phyloP scores from a whole-genome alignment of 2,329 filamentous ascomycete species.

The Periconia macrospinosa region DNA sequence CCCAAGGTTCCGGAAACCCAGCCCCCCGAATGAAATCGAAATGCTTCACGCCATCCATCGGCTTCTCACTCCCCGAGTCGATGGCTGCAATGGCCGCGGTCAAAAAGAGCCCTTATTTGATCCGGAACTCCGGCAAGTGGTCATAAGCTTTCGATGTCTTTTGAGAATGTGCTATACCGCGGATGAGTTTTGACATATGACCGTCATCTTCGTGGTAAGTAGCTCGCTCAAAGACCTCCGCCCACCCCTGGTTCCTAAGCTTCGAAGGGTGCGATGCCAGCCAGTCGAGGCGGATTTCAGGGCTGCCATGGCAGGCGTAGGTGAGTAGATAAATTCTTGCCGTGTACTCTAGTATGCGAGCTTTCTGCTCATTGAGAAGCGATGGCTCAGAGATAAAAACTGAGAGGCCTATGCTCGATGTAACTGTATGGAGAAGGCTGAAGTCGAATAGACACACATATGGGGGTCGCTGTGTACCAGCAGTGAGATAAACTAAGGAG shows the following conservation, averaged over 20 bases:
- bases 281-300: conserved; percentile 4
- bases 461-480: conserved; percentile 2
- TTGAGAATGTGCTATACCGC: not conserved
- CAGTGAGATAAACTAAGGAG: not conserved
- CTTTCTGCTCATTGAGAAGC: conserved; percentile 7
- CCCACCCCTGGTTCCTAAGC: not conserved
- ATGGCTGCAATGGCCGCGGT: conserved; percentile 2
- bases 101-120: conserved; percentile 8
- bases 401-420: conserved; percentile 1
- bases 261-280: not conserved
- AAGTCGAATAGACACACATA: conserved; percentile 7
- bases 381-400: conserved; percentile 3
- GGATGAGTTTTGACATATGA: conserved; percentile 8
- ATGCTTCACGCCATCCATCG: not conserved
- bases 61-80: conserved; percentile 1
- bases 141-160: conserved; percentile 3
- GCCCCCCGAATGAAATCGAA: not conserved
- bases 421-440: conserved; percentile 3
- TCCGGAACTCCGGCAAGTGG: not conserved
- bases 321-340: conserved; percentile 4
- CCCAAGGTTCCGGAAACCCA: not conserved
- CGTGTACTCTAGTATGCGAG: conserved; percentile 8
- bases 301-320: conserved; percentile 5
- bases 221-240: conserved; percentile 5
- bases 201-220: conserved; percentile 7